A percentile compares a stretch with the other conserved stretches of the same genome.
phyloP scores from a whole-genome alignment of 371 early-diverging fungal genomes.

The Rhizopus delemar region DNA sequence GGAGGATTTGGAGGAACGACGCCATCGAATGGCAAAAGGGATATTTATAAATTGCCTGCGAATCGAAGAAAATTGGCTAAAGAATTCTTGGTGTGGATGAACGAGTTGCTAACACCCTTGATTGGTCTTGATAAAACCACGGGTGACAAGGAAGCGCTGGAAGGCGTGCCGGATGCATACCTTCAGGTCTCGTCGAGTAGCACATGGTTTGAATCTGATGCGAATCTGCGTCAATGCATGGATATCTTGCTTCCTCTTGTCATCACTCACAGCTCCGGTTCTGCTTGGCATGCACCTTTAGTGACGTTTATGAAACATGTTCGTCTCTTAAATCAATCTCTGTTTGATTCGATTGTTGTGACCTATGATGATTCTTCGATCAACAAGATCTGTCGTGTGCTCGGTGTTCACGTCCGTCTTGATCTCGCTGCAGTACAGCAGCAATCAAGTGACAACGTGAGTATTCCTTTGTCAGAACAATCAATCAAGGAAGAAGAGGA shows the following conservation, averaged over 20 bases:
- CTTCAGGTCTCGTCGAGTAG: background rate
- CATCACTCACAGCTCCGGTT: conserved; percentile 33
- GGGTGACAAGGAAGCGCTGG: conserved; percentile 16
- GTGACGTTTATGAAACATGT: conserved; percentile 42
- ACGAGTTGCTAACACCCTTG: conserved; percentile 40
- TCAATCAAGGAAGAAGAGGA: no score
- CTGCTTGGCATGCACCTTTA: conserved; percentile 35
- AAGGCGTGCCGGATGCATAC: conserved; percentile 26
- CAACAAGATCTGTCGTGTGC: conserved; percentile 34
- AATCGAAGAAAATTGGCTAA: conserved; percentile 39
- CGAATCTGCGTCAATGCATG: conserved; percentile 37
- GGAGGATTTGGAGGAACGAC: conserved; percentile 25
- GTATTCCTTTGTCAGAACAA: no score
- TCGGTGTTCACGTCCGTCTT: conserved; percentile 40
- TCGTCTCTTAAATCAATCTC: conserved; percentile 38
- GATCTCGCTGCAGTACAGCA: conserved; percentile 15
- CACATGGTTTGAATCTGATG: conserved; percentile 50
- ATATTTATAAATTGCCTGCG: conserved; percentile 31
- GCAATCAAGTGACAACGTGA: no score
- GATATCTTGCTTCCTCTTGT: conserved; percentile 38
- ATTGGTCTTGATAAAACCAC: conserved; percentile 29
- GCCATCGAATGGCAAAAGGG: conserved; percentile 18
- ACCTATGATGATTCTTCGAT: conserved; percentile 32
- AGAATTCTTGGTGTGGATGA: conserved; percentile 47
- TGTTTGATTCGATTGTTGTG: conserved; percentile 38